Conservation (phyloP, 2,329 filamentous ascomycete species). For the Periconia sp. region DNA sequence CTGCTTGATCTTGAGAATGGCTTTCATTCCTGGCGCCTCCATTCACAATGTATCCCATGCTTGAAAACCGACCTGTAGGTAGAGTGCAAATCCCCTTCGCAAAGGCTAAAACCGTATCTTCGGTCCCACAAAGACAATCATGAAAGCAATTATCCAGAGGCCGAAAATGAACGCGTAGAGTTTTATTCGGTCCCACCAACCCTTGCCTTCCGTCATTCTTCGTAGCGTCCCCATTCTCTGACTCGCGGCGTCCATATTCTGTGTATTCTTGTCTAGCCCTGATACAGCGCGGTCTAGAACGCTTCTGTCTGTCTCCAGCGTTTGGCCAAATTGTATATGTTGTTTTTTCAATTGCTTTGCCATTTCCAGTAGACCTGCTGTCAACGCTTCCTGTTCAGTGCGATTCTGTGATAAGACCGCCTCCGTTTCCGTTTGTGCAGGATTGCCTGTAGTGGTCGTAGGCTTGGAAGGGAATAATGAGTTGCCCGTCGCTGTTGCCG, state of each 20-base stretch:
- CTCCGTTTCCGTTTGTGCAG: slow-evolving; percentile 52
- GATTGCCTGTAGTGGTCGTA: slow-evolving; percentile 26
- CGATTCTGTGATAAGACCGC: slow-evolving; percentile 75
- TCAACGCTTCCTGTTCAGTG: slow-evolving; percentile 79
- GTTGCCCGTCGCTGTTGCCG: slow-evolving; percentile 31
- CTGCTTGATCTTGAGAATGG: neutral
- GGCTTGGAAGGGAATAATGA: slow-evolving; percentile 46
- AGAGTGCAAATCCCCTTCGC: neutral
- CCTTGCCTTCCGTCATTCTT: slow-evolving; percentile 82
- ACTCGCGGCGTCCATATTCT: slow-evolving; percentile 74
- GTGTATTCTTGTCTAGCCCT: slow-evolving; percentile 75
- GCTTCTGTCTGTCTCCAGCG: slow-evolving; percentile 74
- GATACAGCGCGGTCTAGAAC: slow-evolving; percentile 70
- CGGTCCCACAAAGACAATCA: slow-evolving; percentile 83
- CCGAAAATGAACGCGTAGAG: slow-evolving; percentile 83
- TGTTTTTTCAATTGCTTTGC: slow-evolving; percentile 76
- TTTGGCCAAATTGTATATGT: slow-evolving; percentile 69
- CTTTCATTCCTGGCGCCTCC: neutral
- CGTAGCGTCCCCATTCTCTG: slow-evolving; percentile 75
- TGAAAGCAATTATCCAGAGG: slow-evolving; percentile 73
- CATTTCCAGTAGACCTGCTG: slow-evolving; percentile 77
- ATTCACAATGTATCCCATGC: no score
- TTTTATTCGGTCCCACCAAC: slow-evolving; percentile 82
- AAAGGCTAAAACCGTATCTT: slow-evolving; percentile 74
- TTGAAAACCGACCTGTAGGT: neutral